Conservation (phyloP, 345 rosid genomes). For the Sapria himalayana region DNA sequence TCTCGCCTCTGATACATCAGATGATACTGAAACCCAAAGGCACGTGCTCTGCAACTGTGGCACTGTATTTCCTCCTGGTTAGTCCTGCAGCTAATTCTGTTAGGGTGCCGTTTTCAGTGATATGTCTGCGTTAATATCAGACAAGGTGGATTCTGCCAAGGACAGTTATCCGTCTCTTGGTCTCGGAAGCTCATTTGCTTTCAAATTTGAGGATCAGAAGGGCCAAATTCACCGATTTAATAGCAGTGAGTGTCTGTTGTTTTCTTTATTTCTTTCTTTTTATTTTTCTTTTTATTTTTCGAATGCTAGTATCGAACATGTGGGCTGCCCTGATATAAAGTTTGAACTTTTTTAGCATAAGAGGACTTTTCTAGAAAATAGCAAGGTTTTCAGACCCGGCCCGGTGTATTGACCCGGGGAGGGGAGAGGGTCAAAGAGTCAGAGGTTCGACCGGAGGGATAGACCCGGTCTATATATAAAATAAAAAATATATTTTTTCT, state of each 20-base stretch:
- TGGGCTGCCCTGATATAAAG: too few relatives aligned
- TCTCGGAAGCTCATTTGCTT: slow-evolving; percentile 62
- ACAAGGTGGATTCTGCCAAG: slow-evolving; percentile 38
- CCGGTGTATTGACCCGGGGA: too few relatives aligned
- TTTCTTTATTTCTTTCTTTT: too few relatives aligned
- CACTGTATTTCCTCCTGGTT: slow-evolving; percentile 2
- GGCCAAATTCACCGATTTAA: slow-evolving; percentile 83
- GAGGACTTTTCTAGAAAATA: too few relatives aligned
- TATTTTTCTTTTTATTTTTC: too few relatives aligned
- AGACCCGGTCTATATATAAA: too few relatives aligned
- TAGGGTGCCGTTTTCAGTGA: slow-evolving; percentile 32
- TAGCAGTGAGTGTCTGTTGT: slow-evolving; percentile 30
- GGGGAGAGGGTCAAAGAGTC: too few relatives aligned
- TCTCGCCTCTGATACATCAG: slow-evolving; percentile 75
- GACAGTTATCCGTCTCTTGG: slow-evolving; percentile 51
- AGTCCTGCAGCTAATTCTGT: slow-evolving; percentile 9
- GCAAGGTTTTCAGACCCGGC: too few relatives aligned
- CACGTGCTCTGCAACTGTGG: slow-evolving; percentile 9
- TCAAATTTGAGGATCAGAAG: slow-evolving; percentile 65
- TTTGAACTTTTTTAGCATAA: too few relatives aligned
- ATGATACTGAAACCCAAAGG: slow-evolving; percentile 87
- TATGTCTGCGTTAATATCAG: slow-evolving; percentile 60
- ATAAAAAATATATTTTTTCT: too few relatives aligned
- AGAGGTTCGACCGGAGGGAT: too few relatives aligned
- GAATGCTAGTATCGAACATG: too few relatives aligned